Evolutionary conservation across 148 eudicot species (phyloP).

Genomic region (Linanthus parryae): DNA sequence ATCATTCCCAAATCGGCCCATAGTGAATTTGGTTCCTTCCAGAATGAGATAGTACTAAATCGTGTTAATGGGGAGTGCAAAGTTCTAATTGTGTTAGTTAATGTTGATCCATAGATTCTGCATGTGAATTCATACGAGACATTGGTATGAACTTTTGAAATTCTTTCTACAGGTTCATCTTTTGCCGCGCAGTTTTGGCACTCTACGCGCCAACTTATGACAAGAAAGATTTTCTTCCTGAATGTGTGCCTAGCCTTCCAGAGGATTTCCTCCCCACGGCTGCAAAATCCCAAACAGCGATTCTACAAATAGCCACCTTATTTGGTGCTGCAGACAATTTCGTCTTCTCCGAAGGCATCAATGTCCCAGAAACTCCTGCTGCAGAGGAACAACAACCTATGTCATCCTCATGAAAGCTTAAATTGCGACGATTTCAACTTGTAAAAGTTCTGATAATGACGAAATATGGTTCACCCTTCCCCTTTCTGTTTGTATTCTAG

Average conservation of each 20-base stretch:
- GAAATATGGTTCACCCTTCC: too few species aligned
- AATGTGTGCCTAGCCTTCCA: conserved; percentile 71
- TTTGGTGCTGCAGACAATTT: conserved; percentile 51
- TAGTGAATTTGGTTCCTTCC: too few species aligned
- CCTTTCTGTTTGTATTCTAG: too few species aligned
- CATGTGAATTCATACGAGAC: neutral
- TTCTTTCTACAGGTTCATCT: conserved; percentile 78
- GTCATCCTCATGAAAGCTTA: conserved; percentile 6
- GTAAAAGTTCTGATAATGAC: too few species aligned
- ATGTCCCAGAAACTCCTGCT: conserved; percentile 12
- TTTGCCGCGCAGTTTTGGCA: conserved; percentile 63
- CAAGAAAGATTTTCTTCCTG: conserved; percentile 59
- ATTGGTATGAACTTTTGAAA: conserved; percentile 3
- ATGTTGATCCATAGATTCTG: too few species aligned
- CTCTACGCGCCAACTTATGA: conserved; percentile 45
- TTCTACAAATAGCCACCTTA: conserved; percentile 43
- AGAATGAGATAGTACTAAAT: too few species aligned
- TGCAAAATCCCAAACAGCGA: conserved; percentile 34
- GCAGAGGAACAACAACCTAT: conserved; percentile 7
- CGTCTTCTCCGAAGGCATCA: conserved; percentile 30
- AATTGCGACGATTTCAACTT: too few species aligned
- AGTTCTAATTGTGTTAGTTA: too few species aligned
- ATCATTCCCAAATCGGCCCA: too few species aligned
- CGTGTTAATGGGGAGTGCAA: too few species aligned
- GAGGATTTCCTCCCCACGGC: conserved; percentile 50